These are phyloP conservation scores for Suhomyces emberorum DNA, from an alignment of 805 yeast species.

Conservation along the genomic window DNA sequence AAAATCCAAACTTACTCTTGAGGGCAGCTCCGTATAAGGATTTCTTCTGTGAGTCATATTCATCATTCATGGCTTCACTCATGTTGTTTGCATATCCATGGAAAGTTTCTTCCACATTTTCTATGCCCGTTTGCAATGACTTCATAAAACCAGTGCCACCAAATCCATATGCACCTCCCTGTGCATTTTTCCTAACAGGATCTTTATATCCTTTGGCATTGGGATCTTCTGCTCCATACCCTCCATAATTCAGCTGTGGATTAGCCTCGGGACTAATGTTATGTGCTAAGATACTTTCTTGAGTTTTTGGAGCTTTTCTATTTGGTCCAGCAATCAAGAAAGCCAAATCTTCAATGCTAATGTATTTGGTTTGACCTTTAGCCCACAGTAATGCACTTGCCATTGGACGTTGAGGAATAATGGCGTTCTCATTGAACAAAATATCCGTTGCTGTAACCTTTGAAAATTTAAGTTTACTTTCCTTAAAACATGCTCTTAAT, in stretches of 20 bases:
- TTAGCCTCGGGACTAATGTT: slow-evolving; percentile 46
- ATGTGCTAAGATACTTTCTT: slow-evolving; percentile 55
- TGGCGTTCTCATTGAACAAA: slow-evolving; percentile 65
- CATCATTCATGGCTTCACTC: slow-evolving; percentile 51
- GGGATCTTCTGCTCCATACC: slow-evolving; percentile 10
- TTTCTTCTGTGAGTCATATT: slow-evolving; percentile 48
- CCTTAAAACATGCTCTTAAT: slow-evolving; percentile 21
- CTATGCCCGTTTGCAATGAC: slow-evolving; percentile 50
- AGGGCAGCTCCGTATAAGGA: slow-evolving; percentile 50
- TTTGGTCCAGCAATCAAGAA: slow-evolving; percentile 69
- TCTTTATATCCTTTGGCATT: slow-evolving; percentile 37
- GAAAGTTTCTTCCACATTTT: slow-evolving; percentile 50
- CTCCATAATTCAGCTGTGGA: slow-evolving; percentile 32
- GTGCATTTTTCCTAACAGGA: slow-evolving; percentile 42
- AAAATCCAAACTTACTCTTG: slow-evolving; percentile 53
- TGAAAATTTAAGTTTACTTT: slow-evolving; percentile 8
- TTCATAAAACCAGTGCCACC: slow-evolving; percentile 38
- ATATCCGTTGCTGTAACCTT: slow-evolving; percentile 42
- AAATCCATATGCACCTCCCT: slow-evolving; percentile 40
- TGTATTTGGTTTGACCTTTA: slow-evolving; percentile 60
- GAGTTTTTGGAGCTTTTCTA: slow-evolving; percentile 56
- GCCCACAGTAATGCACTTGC: slow-evolving; percentile 84
- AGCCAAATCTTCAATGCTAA: slow-evolving; percentile 63
- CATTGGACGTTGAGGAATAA: slow-evolving; percentile 75
- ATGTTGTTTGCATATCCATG: slow-evolving; percentile 56